These are phyloP conservation scores for Plasmodium relictum DNA, from an alignment of 169 alveolate species.

Conservation along the genomic window DNA sequence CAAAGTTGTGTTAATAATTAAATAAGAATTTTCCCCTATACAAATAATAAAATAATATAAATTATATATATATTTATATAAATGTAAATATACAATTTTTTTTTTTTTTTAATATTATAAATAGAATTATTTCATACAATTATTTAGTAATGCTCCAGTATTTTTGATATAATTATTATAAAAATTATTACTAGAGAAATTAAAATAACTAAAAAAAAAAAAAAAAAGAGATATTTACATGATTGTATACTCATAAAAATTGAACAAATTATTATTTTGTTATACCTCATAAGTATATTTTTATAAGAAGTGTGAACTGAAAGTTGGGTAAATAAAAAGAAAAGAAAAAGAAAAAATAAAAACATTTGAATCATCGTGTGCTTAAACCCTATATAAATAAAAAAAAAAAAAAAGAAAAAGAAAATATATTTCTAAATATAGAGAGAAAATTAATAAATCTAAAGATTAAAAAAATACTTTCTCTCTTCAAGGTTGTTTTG, in stretches of 20 bases:
- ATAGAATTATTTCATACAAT: slow-evolving; percentile 44
- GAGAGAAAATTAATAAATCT: not conserved
- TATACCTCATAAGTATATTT: slow-evolving; percentile 20
- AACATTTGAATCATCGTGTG: slow-evolving; percentile 55
- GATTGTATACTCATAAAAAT: too few species aligned
- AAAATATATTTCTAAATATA: too few species aligned
- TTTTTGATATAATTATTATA: slow-evolving; percentile 43
- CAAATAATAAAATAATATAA: not conserved
- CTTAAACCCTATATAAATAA: slow-evolving; percentile 19
- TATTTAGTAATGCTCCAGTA: slow-evolving; percentile 41
- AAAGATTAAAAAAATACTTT: slow-evolving; percentile 10
- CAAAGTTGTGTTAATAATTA: slow-evolving; percentile 38
- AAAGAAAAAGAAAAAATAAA: slow-evolving; percentile 3
- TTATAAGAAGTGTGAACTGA: slow-evolving; percentile 45
- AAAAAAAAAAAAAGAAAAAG: not conserved
- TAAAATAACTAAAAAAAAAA: slow-evolving; percentile 26
- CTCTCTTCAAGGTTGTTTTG: slow-evolving; percentile 50
- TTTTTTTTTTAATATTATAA: too few species aligned
- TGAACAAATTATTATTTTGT: too few species aligned
- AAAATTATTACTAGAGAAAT: slow-evolving; percentile 12
- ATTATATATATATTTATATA: slow-evolving; percentile 2
- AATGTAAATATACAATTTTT: too few species aligned
- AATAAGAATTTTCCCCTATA: slow-evolving; percentile 61
- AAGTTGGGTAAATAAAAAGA: slow-evolving; percentile 36
- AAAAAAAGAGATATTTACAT: not conserved